phyloP scores from a whole-genome alignment of 1,139 yeast genomes.

The Saccharomyces hybrid region DNA sequence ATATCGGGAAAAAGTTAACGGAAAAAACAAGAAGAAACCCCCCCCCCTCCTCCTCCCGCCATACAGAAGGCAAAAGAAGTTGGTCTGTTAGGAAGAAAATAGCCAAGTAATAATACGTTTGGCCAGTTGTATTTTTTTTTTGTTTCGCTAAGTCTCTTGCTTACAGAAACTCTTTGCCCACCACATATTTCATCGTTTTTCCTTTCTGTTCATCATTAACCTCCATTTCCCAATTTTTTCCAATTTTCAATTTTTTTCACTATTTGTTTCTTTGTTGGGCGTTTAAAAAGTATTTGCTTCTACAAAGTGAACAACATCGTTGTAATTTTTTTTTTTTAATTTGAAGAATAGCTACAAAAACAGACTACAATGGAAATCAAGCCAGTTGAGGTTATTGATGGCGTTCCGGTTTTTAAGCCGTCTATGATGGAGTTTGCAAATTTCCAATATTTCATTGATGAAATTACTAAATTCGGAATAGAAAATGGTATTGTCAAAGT shows the following conservation, averaged over 20 bases:
- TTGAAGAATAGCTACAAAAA: background rate
- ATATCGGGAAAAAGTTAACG: background rate
- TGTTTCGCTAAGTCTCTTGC: background rate
- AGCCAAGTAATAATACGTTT: background rate
- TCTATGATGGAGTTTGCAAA: constrained; percentile 55
- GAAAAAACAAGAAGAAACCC: background rate
- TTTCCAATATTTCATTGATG: constrained; percentile 55
- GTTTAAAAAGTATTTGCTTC: background rate
- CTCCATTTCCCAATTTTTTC: background rate
- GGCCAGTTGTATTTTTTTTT: background rate
- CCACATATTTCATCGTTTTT: background rate
- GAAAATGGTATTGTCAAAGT: constrained; percentile 68
- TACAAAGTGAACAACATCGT: background rate
- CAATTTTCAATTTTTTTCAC: background rate
- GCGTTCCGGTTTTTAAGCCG: constrained; percentile 54
- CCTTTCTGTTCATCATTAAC: background rate
- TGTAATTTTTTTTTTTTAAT: background rate
- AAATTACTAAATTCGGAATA: constrained; percentile 68
- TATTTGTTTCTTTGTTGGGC: background rate
- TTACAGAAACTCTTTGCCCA: background rate
- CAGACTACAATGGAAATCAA: constrained; percentile 1
- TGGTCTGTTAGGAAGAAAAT: background rate
- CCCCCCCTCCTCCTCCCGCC: background rate
- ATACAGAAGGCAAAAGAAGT: background rate
- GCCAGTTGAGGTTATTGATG: constrained; percentile 42